Percentiles rank a stretch among this genome's conserved stretches.
These are phyloP conservation scores for Colletotrichum sp. DNA, from an alignment of 2,329 filamentous ascomycete genomes.

Conservation along the genomic window DNA sequence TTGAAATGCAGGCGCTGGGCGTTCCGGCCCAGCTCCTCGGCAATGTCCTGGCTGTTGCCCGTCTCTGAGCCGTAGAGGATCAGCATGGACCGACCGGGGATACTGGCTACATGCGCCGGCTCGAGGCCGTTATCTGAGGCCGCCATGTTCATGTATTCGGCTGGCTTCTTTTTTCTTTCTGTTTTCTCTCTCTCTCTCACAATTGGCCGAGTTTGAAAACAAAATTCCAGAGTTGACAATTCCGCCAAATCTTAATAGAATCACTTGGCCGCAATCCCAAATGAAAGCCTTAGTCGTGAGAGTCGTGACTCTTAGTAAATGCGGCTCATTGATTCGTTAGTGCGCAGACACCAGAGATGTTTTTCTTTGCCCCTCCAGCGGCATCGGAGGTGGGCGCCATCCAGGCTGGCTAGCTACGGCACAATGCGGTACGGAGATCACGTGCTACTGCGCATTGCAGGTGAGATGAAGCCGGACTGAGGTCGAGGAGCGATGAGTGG, in stretches of 20 bases:
- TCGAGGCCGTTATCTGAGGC: conserved; percentile 11
- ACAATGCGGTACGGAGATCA: neutral
- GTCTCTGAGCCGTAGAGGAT: conserved; percentile 95
- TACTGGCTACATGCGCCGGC: conserved; percentile 26
- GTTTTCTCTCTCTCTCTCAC: neutral
- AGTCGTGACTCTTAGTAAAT: neutral
- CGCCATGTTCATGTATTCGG: neutral
- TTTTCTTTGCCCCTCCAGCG: conserved; percentile 18
- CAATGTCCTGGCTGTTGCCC: conserved; percentile 90
- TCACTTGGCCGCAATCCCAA: neutral
- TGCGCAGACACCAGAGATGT: neutral
- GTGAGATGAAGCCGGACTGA: neutral
- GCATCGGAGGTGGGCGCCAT: conserved; percentile 17
- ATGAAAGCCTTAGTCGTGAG: neutral
- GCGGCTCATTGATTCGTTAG: neutral
- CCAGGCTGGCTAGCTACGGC: neutral
- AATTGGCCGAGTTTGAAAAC: neutral
- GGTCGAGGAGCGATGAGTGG: neutral
- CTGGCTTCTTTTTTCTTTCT: neutral
- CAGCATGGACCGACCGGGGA: conserved; percentile 54
- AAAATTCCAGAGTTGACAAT: neutral
- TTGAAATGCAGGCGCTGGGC: conserved; percentile 80
- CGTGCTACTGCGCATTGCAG: neutral
- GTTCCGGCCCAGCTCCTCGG: conserved; percentile 79
- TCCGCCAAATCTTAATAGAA: neutral